Percentiles rank a stretch among this genome's conserved stretches.
Conservation (phyloP, 2,329 filamentous ascomycete species). For the Lachnum nothofagi region DNA sequence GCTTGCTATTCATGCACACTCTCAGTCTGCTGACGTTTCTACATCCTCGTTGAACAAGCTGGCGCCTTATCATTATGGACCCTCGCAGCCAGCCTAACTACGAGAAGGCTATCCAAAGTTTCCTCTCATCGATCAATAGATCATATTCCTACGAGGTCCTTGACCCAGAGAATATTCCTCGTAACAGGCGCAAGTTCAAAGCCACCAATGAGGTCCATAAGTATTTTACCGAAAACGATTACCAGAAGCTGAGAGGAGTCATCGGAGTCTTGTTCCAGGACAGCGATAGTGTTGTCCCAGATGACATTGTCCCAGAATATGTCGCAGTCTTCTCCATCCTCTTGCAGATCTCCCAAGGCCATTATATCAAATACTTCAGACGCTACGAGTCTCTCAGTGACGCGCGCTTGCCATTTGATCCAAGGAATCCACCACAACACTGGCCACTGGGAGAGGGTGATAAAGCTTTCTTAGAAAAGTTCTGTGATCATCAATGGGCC, state of each 20-base stretch:
- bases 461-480: constrained; percentile 22
- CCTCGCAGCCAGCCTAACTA: background rate
- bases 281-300: background rate
- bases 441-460: constrained; percentile 16
- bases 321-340: constrained; percentile 20
- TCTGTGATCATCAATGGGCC: constrained; percentile 28
- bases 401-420: constrained; percentile 25
- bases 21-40: background rate
- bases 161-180: background rate
- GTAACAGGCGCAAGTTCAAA: constrained; percentile 1
- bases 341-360: constrained; percentile 15
- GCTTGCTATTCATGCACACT: background rate
- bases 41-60: background rate
- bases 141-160: background rate
- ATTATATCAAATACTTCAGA: constrained; percentile 23
- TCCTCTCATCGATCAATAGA: background rate
- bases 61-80: background rate
- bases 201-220: background rate
- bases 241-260: constrained; percentile 1
- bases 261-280: constrained; percentile 1
- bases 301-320: constrained; percentile 4
- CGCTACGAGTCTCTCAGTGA: constrained; percentile 20
- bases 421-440: constrained; percentile 10
- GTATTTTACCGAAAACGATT: constrained; percentile 4
- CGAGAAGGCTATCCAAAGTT: background rate